Evolutionary conservation across 1,284 basidiomycete species (phyloP), one percentile per base, ranked within the genome.

Genomic region (Ganoderma lucidum): DNA sequence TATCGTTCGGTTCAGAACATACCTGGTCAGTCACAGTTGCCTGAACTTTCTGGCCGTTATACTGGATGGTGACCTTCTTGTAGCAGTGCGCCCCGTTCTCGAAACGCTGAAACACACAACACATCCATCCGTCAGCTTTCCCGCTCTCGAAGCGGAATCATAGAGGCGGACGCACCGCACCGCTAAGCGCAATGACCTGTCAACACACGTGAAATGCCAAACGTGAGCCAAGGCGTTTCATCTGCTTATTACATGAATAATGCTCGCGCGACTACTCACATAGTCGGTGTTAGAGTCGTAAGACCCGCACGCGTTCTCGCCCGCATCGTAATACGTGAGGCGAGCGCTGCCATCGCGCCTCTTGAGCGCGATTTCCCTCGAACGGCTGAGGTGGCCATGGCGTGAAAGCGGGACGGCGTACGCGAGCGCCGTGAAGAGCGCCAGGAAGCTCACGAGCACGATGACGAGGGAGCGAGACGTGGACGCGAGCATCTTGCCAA

Each of bases 161-260:
- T 10, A 53, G 32, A 58, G 39, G 23, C 30, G n/a, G 59, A 68
- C 79, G 63, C 73, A 82, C 82, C 39, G 69, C 70, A n/a, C 75
- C 66, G 72, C 82, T 83, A 62, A 84, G 59, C 3, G 82, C 83
- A 58, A 84, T 81, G 65, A 83, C 79, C 82, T 83, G 70, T n/a
- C 10, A 48, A 44, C 12, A 59, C 55, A 65, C 17, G 14, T 37
- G 35, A 62, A 8, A 59, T 44, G 39, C 15, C 41, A 37, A 44
- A 42, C 28, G 37, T 58, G 17, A 39, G 60, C 59, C 23, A 15
- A 61, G 59, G 8, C 19, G 56, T 59, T 59, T 44, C 28, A 37
- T 44, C n/a, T n/a, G n/a, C 42, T n/a, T 48, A 28, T 17, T 66
- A 28, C 32, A 67, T 45, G 6, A 17, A 32, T 32, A 15, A 1